Conservation (phyloP, 805 yeast genomes). For the Sugiyamaella valdiviana region DNA sequence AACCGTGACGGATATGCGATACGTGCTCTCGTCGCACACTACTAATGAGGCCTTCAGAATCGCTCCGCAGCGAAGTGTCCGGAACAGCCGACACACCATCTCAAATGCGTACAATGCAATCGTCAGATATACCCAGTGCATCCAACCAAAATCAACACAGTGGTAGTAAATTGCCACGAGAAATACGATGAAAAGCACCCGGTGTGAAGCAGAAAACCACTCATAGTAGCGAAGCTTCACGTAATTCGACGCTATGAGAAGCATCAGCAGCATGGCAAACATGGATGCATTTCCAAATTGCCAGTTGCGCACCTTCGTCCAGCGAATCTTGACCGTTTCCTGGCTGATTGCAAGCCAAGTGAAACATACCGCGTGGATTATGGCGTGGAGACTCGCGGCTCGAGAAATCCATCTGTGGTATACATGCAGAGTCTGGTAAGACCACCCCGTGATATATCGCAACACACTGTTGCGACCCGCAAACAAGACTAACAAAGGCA, state of each 20-base stretch:
- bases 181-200: slow-evolving; percentile 33
- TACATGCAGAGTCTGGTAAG: slow-evolving; percentile 52
- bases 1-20: neutral
- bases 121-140: slow-evolving; percentile 41
- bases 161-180: slow-evolving; percentile 54
- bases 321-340: slow-evolving; percentile 21
- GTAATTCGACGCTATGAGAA: slow-evolving; percentile 43
- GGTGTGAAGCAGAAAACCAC: slow-evolving; percentile 46
- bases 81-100: slow-evolving; percentile 5
- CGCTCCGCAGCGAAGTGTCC: neutral
- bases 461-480: slow-evolving; percentile 71
- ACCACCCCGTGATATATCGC: slow-evolving; percentile 53
- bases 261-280: slow-evolving; percentile 34
- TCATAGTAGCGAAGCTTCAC: slow-evolving; percentile 54
- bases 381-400: slow-evolving; percentile 18
- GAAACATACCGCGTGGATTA: slow-evolving; percentile 25
- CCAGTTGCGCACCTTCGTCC: slow-evolving; percentile 31
- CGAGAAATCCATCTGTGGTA: slow-evolving; percentile 44
- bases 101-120: slow-evolving; percentile 14
- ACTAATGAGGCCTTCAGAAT: neutral
- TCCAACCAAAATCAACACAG: slow-evolving; percentile 46
- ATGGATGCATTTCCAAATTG: slow-evolving; percentile 42
- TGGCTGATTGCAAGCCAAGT: slow-evolving; percentile 12
- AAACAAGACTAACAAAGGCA: slow-evolving; percentile 33
- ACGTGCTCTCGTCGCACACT: neutral